Base-by-base conservation (phyloP, 495 filamentous ascomycete genomes). In the Extremus antarcticus region DNA sequence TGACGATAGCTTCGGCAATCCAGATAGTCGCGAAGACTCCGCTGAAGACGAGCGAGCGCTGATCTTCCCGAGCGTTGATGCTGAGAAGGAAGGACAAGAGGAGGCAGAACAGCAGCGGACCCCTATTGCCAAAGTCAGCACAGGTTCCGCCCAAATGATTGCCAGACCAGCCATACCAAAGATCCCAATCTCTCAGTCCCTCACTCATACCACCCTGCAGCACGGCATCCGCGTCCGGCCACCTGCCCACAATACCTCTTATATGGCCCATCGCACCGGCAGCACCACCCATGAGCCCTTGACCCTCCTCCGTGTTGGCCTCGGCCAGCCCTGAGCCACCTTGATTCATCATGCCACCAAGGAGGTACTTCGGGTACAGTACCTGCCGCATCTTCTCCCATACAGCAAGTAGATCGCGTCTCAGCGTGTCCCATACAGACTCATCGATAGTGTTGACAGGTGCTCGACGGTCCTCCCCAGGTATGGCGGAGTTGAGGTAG, bases 361-460 rank as follows among this genome's bases (percentile, higher is more conserved):
- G 83, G 47, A 96, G 75, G 73, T 95, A 95, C 65, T 92, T 91
- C 2, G 92, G 92, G 71, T 87, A 98, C 47, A 98, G 80, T n/a
- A 98, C 92, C 71, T 94, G 91, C 70, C 85, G 82, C 87, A 97
- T 88, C 77, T 96, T 96, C 71, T 86, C 83, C 89, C 92, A 97
- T 23, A 97, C 88, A 40, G 90, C 92, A 17, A 90, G 68, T 63
- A 97, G 73, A 68, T 99, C 92, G 53, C 92, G 84, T 41, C 85
- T 85, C 54, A 99, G 73, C 13, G 92, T 99, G 25, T 90, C 85
- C 92, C 91, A 97, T 47, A 97, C 92, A 9, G 78, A 86, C 70
- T 99, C 92, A 71, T 97, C 94, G 69, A 99, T 94, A 43, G 92
- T 99, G 72, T 92, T 94, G 54, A 80, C 81, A 13, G 88, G 81